Evolutionary conservation across 371 early-diverging fungal species (phyloP), one percentile per base, ranked within the genome.

Genomic region (Actinomortierella wolfii): DNA sequence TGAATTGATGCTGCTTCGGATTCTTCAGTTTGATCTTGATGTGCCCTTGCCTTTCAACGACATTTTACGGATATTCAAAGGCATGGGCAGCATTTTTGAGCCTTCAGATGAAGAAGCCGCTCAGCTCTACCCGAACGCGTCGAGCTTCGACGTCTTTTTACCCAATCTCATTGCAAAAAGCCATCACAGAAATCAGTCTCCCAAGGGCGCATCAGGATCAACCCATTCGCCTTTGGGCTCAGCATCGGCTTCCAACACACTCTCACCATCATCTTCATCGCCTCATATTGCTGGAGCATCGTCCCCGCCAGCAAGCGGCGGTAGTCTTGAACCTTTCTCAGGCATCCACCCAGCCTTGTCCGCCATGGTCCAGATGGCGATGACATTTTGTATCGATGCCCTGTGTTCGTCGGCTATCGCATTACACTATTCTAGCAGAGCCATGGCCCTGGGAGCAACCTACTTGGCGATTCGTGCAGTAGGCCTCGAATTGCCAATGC

Each of bases 61-160:
- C 47, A 66, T 71, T 7, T 56, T 71, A 11, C 73, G 73, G 73
- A 71, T 66, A 71, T 71, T 56, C 58, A 71, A 71, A 24, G 73
- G 73, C 29, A 71, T 71, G 73, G 67, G 73, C 21, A 61, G 61
- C 59, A 66, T 71, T 2, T 71, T 71, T 43, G 56, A 57, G 20
- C 73, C 73, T 2, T 61, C 73, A 3, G 73, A 71, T 14, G 73
- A 71, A 17, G 62, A 61, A 23, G 66, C 73, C 17, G 66, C 67
- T 11, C 66, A 66, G 2, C 56, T 71, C 17, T 66, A 71, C 41
- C 67, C 73, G 34, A 13, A 49, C 24, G 73, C 67, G 0, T 71
- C 67, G 24, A 71, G 66, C 42, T 71, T 71, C 49, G 73, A 71
- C 28, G 67, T 66, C 8, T 71, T 71, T 44, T 50, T 71, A 40